Evolutionary conservation across 192 early-diverging fungal genomes (phyloP).

Genomic region (Coemansia asiatica): DNA sequence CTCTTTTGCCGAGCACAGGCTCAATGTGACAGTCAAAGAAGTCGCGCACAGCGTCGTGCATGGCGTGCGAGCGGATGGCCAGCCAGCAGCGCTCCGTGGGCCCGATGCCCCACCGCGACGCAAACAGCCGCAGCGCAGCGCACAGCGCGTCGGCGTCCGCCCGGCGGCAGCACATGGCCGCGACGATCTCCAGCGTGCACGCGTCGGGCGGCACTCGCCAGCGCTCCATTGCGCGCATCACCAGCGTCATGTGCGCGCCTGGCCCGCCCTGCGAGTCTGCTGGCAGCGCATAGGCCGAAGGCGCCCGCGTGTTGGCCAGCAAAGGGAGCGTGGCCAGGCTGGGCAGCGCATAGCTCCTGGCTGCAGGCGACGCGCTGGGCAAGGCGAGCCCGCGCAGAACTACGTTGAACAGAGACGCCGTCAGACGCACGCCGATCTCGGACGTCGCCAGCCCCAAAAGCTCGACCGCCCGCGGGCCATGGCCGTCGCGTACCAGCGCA

Average conservation of each 20-base stretch:
- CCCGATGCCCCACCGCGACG: constrained; percentile 23
- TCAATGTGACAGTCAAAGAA: background rate
- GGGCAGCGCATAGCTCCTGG: background rate
- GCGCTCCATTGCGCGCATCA: constrained; percentile 35
- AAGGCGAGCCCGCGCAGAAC: constrained; percentile 15
- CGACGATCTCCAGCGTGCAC: constrained; percentile 26
- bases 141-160: constrained; percentile 11
- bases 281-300: constrained; percentile 8
- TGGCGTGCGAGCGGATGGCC: constrained; percentile 3
- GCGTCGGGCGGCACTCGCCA: constrained; percentile 29
- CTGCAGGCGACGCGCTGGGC: background rate
- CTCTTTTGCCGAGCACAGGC: background rate
- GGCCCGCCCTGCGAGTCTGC: background rate
- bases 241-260: constrained; percentile 8
- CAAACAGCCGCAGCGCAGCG: constrained; percentile 28
- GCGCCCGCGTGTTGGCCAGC: constrained; percentile 18
- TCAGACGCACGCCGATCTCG: constrained; percentile 27
- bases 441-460: constrained; percentile 34
- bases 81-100: constrained; percentile 27
- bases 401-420: constrained; percentile 36
- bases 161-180: constrained; percentile 17
- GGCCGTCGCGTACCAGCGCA: constrained; percentile 15
- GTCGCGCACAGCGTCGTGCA: constrained; percentile 12
- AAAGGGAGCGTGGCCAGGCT: constrained; percentile 11
- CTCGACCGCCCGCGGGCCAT: constrained; percentile 11